A percentile compares a stretch with the other conserved stretches of the same genome.
phyloP scores from a whole-genome alignment of 2,329 filamentous ascomycete genomes.

The Pseudogymnoascus sp. region DNA sequence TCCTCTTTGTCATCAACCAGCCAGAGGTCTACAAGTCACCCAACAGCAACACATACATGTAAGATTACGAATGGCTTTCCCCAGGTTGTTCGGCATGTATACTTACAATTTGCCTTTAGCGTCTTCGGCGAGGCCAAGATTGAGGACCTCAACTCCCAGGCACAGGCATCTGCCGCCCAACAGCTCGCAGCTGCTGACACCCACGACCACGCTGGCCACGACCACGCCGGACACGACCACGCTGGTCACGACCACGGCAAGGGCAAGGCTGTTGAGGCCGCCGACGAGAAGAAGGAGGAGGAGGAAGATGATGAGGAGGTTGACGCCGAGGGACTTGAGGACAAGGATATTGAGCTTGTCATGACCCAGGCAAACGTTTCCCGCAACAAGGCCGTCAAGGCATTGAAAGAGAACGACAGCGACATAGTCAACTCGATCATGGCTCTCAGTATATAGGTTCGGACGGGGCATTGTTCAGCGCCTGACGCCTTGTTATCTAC shows the following conservation, averaged over 20 bases:
- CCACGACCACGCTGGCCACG: conserved; percentile 41
- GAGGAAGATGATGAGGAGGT: conserved; percentile 95
- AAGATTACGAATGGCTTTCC: conserved; percentile 35
- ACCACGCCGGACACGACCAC: conserved; percentile 56
- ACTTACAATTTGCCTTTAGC: conserved; percentile 39
- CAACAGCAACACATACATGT: conserved; percentile 99
- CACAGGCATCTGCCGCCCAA: conserved; percentile 90
- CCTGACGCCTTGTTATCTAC: conserved; percentile 4
- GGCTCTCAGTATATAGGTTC: conserved; percentile 73
- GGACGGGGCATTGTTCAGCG: background rate
- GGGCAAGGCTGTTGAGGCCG: conserved; percentile 52
- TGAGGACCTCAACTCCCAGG: conserved; percentile 97
- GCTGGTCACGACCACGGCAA: conserved; percentile 59
- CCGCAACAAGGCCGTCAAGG: conserved; percentile 97
- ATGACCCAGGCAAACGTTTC: conserved; percentile 97
- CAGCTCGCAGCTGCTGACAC: conserved; percentile 73
- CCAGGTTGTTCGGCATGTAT: background rate
- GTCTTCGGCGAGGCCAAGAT: conserved; percentile 99
- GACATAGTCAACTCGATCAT: conserved; percentile 99
- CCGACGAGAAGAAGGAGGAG: conserved; percentile 67
- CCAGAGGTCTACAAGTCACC: conserved; percentile 99
- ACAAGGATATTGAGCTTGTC: conserved; percentile 98
- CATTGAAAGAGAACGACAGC: conserved; percentile 97
- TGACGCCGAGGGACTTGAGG: conserved; percentile 87
- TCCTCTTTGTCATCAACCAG: conserved; percentile 99